A percentile compares a stretch with the other conserved stretches of the same genome.
These are phyloP conservation scores for Piper longum DNA, from an alignment of 164 flowering plant species.

Conservation along the genomic window DNA sequence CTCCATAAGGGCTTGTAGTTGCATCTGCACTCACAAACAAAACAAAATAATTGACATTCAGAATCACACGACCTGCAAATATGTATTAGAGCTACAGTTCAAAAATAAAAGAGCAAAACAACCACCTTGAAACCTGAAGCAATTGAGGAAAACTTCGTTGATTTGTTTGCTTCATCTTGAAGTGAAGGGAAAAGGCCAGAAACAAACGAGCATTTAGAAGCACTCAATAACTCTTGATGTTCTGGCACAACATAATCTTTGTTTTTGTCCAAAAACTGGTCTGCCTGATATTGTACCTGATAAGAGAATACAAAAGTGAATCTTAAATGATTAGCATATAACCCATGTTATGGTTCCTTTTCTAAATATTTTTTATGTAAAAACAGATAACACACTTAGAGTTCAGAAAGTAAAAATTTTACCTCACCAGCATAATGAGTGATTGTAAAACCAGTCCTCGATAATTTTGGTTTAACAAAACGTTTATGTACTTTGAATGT, in stretches of 20 bases:
- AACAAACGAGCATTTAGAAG: conserved; percentile 70
- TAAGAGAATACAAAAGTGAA: conserved; percentile 11
- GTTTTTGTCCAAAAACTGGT: conserved; percentile 84
- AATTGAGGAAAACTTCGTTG: conserved; percentile 79
- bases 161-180: conserved; percentile 42
- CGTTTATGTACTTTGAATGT: conserved; percentile 69
- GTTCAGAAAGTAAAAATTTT: conserved; percentile 8
- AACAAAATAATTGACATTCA: neutral
- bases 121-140: conserved; percentile 83
- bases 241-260: conserved; percentile 86
- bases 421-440: conserved; percentile 97
- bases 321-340: neutral
- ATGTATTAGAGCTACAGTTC: neutral
- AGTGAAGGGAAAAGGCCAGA: conserved; percentile 61
- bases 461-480: conserved; percentile 70
- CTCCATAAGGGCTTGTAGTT: conserved; percentile 78
- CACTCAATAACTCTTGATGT: conserved; percentile 69
- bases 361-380: neutral
- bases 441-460: conserved; percentile 63
- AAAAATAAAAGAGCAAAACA: neutral
- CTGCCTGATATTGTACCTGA: conserved; percentile 79
- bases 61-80: neutral
- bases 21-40: conserved; percentile 42
- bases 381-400: conserved; percentile 3
- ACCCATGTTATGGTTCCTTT: neutral